Conservation (phyloP, 768 basidiomycete genomes). For the Asterophora parasitica region DNA sequence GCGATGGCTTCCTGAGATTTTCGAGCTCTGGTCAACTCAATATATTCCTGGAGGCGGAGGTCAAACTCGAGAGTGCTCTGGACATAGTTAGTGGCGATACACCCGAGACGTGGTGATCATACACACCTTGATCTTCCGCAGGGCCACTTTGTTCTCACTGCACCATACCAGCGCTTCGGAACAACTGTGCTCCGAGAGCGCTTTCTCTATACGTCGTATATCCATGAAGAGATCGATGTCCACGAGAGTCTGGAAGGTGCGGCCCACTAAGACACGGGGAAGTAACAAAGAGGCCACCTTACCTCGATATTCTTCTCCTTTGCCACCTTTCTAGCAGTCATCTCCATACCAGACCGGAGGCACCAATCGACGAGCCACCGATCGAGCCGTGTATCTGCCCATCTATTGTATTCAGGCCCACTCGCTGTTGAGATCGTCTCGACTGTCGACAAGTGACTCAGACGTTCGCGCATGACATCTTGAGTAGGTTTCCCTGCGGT, state of each 20-base stretch:
- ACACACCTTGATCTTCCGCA: slow-evolving; percentile 86
- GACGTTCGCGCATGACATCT: slow-evolving; percentile 68
- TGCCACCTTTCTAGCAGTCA: slow-evolving; percentile 74
- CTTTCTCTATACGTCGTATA: slow-evolving; percentile 80
- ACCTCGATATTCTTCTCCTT: slow-evolving; percentile 78
- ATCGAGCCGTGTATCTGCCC: slow-evolving; percentile 78
- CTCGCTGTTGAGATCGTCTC: slow-evolving; percentile 51
- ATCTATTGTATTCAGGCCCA: slow-evolving; percentile 60
- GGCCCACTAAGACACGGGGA: not conserved
- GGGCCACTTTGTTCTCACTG: slow-evolving; percentile 88
- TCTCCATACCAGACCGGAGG: slow-evolving; percentile 70
- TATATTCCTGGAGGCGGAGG: slow-evolving; percentile 92
- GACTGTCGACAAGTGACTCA: slow-evolving; percentile 63
- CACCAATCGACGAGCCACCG: slow-evolving; percentile 94
- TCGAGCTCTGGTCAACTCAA: slow-evolving; percentile 75
- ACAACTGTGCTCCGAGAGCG: slow-evolving; percentile 70
- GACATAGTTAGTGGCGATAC: not conserved
- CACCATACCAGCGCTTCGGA: slow-evolving; percentile 93
- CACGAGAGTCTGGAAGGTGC: slow-evolving; percentile 59
- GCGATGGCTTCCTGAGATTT: slow-evolving; percentile 73
- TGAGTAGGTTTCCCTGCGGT: slow-evolving; percentile 55
- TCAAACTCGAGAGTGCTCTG: slow-evolving; percentile 96
- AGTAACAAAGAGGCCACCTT: slow-evolving; percentile 17
- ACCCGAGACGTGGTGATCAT: not conserved
- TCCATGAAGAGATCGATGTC: slow-evolving; percentile 92